These are phyloP conservation scores for Phaeotremella skinneri DNA, from an alignment of 768 basidiomycete species.

Conservation along the genomic window DNA sequence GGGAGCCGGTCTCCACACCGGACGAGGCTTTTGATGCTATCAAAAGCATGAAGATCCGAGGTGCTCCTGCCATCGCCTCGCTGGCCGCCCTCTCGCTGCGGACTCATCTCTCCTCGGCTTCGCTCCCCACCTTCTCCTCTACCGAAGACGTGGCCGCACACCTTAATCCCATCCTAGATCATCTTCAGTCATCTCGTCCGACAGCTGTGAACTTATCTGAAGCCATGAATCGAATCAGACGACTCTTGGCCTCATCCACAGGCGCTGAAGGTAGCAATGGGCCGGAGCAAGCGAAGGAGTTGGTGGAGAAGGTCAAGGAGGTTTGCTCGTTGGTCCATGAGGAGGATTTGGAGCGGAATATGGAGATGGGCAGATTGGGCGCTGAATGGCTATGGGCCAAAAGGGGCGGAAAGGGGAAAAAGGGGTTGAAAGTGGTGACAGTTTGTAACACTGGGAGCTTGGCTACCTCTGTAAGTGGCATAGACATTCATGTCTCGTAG, in stretches of 20 bases:
- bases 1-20: conserved; percentile 60
- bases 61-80: conserved; percentile 92
- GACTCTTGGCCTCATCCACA: conserved; percentile 36
- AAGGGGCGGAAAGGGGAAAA: conserved; percentile 53
- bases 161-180: conserved; percentile 63
- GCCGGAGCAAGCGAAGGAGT: conserved; percentile 39
- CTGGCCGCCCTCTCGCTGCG: conserved; percentile 80
- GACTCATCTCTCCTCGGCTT: conserved; percentile 60
- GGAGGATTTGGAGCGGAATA: conserved; percentile 85
- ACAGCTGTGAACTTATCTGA: conserved; percentile 94
- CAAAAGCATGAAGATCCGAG: conserved; percentile 93
- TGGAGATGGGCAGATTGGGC: conserved; percentile 76
- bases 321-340: conserved; percentile 73
- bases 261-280: conserved; percentile 52
- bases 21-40: conserved; percentile 90
- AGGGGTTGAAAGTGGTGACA: conserved; percentile 74
- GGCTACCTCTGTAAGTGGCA: conserved; percentile 74
- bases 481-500: background rate
- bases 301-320: conserved; percentile 62
- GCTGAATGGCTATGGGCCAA: conserved; percentile 72
- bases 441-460: conserved; percentile 97
- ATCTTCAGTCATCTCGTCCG: conserved; percentile 81
- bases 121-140: conserved; percentile 53
- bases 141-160: conserved; percentile 59
- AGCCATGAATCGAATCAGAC: conserved; percentile 70